These are phyloP conservation scores for Eimeria necatrix DNA, from an alignment of 169 alveolate species.

Conservation along the genomic window DNA sequence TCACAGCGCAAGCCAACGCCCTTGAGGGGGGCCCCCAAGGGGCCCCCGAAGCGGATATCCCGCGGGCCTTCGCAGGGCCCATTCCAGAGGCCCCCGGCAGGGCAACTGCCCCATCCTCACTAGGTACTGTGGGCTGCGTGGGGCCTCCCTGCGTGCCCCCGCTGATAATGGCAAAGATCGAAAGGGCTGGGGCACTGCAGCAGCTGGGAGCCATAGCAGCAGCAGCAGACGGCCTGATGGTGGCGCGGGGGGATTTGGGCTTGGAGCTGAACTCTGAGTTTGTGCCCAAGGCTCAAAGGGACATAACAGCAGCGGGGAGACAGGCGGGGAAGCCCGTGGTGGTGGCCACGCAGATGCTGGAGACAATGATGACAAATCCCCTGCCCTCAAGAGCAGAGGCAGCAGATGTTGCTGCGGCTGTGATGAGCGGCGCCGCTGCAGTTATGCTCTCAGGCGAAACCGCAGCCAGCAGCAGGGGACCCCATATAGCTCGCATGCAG, in stretches of 20 bases:
- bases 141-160: neutral
- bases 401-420: slow-evolving; percentile 98
- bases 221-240: slow-evolving; percentile 97
- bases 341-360: slow-evolving; percentile 98
- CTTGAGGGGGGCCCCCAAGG: neutral
- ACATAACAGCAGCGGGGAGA: slow-evolving; percentile 91
- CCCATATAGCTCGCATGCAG: slow-evolving; percentile 91
- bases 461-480: slow-evolving; percentile 91
- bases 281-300: slow-evolving; percentile 96
- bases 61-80: neutral
- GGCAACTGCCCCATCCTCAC: no score
- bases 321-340: slow-evolving; percentile 96
- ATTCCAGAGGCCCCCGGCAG: neutral
- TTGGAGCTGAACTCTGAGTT: slow-evolving; percentile 97
- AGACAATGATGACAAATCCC: slow-evolving; percentile 96
- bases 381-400: slow-evolving; percentile 99
- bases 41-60: neutral
- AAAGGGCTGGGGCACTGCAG: slow-evolving; percentile 96
- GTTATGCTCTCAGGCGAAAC: slow-evolving; percentile 95
- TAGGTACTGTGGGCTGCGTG: neutral
- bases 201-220: slow-evolving; percentile 94
- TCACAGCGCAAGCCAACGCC: neutral
- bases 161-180: slow-evolving; percentile 96
- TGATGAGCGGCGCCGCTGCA: slow-evolving; percentile 97
- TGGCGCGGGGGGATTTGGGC: slow-evolving; percentile 99